Evolutionary conservation across 805 yeast species (phyloP).

Genomic region (Ogataea allantospora): DNA sequence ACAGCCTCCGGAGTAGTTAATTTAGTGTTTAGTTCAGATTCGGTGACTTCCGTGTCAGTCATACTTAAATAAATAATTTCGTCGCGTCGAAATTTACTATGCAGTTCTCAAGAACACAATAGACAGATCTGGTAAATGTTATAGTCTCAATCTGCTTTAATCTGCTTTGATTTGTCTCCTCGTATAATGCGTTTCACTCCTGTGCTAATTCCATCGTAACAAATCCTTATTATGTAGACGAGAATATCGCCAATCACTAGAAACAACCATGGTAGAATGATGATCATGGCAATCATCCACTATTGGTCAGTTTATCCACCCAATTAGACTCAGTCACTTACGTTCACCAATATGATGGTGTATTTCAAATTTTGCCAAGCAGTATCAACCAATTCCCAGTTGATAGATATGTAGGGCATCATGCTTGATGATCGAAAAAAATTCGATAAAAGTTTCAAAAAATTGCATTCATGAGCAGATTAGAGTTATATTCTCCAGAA

Average conservation of each 20-base stretch:
- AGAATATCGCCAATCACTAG: constrained; percentile 24
- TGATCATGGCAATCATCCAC: constrained; percentile 23
- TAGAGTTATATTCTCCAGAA: constrained; percentile 92
- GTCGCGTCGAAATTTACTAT: constrained; percentile 7
- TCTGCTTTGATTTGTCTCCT: neutral
- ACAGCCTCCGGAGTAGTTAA: constrained; percentile 2
- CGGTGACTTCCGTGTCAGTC: constrained; percentile 8
- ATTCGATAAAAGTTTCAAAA: constrained; percentile 1
- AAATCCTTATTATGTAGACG: constrained; percentile 24
- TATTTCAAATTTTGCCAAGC: constrained; percentile 16
- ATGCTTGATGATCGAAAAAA: neutral
- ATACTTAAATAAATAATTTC: constrained; percentile 40
- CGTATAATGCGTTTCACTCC: neutral
- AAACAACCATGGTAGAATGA: constrained; percentile 27
- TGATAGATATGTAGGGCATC: constrained; percentile 6
- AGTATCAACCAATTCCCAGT: constrained; percentile 6
- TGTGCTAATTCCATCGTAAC: constrained; percentile 5
- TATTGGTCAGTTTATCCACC: constrained; percentile 3
- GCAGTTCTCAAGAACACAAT: neutral
- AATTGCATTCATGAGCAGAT: constrained; percentile 34
- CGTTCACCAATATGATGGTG: constrained; percentile 23
- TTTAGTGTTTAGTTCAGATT: constrained; percentile 1
- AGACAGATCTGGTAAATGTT: neutral
- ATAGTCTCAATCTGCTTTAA: constrained; percentile 1
- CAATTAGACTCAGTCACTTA: constrained; percentile 5